phyloP scores from a whole-genome alignment of 345 rosid species.

The Moricandia moricandioides region DNA sequence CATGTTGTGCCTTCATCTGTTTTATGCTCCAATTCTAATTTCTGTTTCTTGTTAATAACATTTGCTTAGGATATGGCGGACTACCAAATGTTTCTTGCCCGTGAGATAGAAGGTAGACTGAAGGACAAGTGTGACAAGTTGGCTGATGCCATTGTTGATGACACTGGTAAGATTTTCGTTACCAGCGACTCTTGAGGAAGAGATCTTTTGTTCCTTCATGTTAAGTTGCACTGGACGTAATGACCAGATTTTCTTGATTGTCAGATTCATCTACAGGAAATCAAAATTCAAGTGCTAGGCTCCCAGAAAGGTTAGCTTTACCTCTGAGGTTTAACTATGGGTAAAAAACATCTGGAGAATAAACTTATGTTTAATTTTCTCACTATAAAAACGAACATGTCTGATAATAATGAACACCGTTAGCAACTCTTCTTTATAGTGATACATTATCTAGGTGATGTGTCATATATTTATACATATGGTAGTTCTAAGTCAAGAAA shows the following conservation, averaged over 20 bases:
- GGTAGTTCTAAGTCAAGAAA: constrained; percentile 5
- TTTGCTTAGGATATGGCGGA: constrained; percentile 72
- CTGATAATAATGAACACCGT: background rate
- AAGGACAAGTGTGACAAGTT: constrained; percentile 84
- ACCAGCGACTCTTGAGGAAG: constrained; percentile 6
- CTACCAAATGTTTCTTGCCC: constrained; percentile 74
- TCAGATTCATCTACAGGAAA: constrained; percentile 69
- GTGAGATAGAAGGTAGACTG: constrained; percentile 79
- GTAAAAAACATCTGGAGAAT: background rate
- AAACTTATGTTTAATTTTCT: background rate
- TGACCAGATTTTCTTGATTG: background rate
- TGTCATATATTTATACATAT: background rate
- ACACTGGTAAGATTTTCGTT: constrained; percentile 56
- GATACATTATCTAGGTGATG: background rate
- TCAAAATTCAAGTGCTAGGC: constrained; percentile 73
- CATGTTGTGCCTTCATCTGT: constrained; percentile 5
- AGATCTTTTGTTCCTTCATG: background rate
- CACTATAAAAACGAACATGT: background rate
- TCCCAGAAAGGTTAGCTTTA: constrained; percentile 82
- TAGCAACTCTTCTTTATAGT: background rate
- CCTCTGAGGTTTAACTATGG: constrained; percentile 15
- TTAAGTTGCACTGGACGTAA: background rate
- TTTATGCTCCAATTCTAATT: constrained; percentile 8
- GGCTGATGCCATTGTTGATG: constrained; percentile 85
- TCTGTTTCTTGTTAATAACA: constrained; percentile 1